These are phyloP conservation scores for Paramecium sexaurelia DNA, from an alignment of 73 alveolate genomes.

Conservation along the genomic window DNA sequence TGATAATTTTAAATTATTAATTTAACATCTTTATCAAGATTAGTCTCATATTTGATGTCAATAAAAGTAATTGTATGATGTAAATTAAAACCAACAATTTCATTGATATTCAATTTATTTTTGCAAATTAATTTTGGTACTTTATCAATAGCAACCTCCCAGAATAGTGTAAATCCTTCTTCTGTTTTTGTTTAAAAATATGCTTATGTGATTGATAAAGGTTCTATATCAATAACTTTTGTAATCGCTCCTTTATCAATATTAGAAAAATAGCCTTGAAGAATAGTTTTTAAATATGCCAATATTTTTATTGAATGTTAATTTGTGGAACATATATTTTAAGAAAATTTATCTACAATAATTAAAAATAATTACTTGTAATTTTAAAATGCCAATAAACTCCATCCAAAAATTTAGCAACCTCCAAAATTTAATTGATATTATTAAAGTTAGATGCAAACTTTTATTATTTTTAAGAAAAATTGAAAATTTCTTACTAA, in stretches of 20 bases:
- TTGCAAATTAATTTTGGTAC: neutral
- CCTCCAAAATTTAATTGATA: neutral
- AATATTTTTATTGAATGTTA: neutral
- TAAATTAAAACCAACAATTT: neutral
- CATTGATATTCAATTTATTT: neutral
- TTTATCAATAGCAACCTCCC: constrained; percentile 32
- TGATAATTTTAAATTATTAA: neutral
- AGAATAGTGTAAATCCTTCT: neutral
- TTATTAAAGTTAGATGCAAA: neutral
- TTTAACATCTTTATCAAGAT: neutral
- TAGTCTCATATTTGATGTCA: neutral
- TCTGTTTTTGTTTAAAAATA: neutral
- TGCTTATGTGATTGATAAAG: neutral
- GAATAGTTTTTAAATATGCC: neutral
- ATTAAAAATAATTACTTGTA: neutral
- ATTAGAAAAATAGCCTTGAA: neutral
- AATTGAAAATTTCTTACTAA: neutral
- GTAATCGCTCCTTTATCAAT: neutral
- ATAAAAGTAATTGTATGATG: constrained; percentile 9
- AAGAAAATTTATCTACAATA: neutral
- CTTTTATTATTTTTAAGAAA: neutral
- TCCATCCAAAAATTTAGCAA: neutral
- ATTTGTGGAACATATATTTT: neutral
- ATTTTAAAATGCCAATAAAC: neutral
- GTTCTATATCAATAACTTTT: neutral